Evolutionary conservation across 2,329 filamentous ascomycete genomes (phyloP).

Genomic region (Fusarium pilosicola): DNA sequence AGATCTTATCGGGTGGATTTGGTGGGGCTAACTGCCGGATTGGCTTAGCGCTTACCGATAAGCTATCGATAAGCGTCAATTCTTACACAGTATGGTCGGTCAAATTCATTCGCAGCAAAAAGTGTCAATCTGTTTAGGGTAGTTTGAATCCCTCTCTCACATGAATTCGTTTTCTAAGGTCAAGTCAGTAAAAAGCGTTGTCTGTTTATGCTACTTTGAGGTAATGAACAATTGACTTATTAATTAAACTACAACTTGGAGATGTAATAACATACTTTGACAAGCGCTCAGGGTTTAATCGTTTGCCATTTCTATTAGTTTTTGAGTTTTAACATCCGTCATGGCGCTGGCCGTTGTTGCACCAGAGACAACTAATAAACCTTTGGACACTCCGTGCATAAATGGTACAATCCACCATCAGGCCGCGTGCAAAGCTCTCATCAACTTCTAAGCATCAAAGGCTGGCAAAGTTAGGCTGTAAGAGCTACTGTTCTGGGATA

Average conservation of each 20-base stretch:
- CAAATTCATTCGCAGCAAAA: too few relatives aligned
- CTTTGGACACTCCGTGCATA: too few relatives aligned
- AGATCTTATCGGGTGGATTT: neutral
- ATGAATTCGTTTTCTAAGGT: rapidly evolving
- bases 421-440: too few relatives aligned
- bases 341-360: rapidly evolving
- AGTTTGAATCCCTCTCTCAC: too few relatives aligned
- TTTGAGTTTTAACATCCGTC: rapidly evolving
- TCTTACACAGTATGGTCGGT: too few relatives aligned
- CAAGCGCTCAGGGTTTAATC: too few relatives aligned
- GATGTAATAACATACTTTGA: too few relatives aligned
- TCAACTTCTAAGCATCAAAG: too few relatives aligned
- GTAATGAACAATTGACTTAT: rapidly evolving
- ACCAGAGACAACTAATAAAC: rapidly evolving
- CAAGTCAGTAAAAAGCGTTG: rapidly evolving
- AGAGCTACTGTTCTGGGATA: too few relatives aligned
- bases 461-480: too few relatives aligned
- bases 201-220: rapidly evolving
- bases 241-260: rapidly evolving
- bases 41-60: rapidly evolving
- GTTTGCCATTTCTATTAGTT: rapidly evolving
- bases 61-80: neutral
- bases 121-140: too few relatives aligned
- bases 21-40: neutral
- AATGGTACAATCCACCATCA: too few relatives aligned